Evolutionary conservation across 306 rosid genomes (phyloP).

Genomic region (Rosa multiflora): DNA sequence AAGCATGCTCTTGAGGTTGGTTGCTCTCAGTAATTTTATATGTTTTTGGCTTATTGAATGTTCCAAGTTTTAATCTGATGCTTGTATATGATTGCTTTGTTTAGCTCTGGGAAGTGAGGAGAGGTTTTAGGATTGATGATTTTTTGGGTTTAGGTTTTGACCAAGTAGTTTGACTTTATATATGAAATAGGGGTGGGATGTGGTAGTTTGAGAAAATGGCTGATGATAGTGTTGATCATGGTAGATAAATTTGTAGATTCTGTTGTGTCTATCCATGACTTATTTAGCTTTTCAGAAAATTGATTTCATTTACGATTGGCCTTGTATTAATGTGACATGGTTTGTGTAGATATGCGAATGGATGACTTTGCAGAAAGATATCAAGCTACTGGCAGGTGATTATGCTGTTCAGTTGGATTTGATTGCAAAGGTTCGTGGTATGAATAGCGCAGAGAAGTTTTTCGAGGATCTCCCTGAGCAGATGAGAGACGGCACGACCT

Average conservation of each 20-base stretch:
- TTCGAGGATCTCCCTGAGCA: slow-evolving; percentile 80
- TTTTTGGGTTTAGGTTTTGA: background rate
- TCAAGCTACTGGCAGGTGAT: slow-evolving; percentile 69
- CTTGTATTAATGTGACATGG: slow-evolving; percentile 2
- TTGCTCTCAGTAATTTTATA: background rate
- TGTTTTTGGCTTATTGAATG: background rate
- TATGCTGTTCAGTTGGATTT: slow-evolving; percentile 92
- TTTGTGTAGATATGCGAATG: slow-evolving; percentile 80
- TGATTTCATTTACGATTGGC: slow-evolving; percentile 18
- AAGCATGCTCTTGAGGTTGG: slow-evolving; percentile 93
- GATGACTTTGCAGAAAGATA: slow-evolving; percentile 74
- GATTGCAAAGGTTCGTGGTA: slow-evolving; percentile 83
- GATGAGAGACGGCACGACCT: slow-evolving; percentile 46
- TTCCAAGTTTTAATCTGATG: background rate
- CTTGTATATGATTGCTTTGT: background rate
- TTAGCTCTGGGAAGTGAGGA: background rate
- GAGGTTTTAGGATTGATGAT: background rate
- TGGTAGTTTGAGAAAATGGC: background rate
- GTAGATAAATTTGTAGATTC: background rate
- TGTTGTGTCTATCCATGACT: too few relatives aligned
- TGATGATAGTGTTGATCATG: background rate
- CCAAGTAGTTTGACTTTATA: background rate
- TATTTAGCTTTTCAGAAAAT: too few relatives aligned
- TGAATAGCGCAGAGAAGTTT: slow-evolving; percentile 81
- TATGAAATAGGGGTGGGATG: background rate